Conservation (phyloP, 345 rosid genomes). For the Bretschneidera sinensis region DNA sequence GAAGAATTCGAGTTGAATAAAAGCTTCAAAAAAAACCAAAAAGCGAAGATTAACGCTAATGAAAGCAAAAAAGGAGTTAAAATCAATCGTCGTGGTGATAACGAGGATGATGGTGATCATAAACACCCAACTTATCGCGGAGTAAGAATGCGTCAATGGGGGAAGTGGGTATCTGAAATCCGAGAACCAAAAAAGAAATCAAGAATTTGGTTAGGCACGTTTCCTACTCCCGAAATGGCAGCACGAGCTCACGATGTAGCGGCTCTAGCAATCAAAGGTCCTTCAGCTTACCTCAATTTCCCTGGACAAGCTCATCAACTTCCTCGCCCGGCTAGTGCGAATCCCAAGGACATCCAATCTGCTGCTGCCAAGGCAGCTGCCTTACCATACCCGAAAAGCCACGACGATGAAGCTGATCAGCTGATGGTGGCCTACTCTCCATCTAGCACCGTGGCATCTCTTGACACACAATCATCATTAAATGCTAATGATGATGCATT, state of each 20-base stretch:
- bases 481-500: slow-evolving; percentile 50
- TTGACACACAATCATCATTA: slow-evolving; percentile 28
- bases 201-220: slow-evolving; percentile 92
- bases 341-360: slow-evolving; percentile 85
- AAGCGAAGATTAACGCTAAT: background rate
- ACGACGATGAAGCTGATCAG: slow-evolving; percentile 8
- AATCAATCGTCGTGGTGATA: slow-evolving; percentile 1
- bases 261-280: slow-evolving; percentile 71
- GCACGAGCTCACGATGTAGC: slow-evolving; percentile 97
- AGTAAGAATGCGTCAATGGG: slow-evolving; percentile 92
- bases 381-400: slow-evolving; percentile 14
- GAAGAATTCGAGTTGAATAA: slow-evolving; percentile 4
- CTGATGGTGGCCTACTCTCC: slow-evolving; percentile 28
- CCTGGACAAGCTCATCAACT: slow-evolving; percentile 57
- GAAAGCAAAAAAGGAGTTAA: slow-evolving; percentile 13
- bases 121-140: slow-evolving; percentile 61
- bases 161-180: slow-evolving; percentile 93
- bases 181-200: slow-evolving; percentile 89
- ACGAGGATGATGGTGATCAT: slow-evolving; percentile 13
- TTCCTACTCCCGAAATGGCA: slow-evolving; percentile 88
- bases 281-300: slow-evolving; percentile 71
- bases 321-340: slow-evolving; percentile 57
- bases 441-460: slow-evolving; percentile 23
- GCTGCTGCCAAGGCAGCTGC: slow-evolving; percentile 80
- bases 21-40: slow-evolving; percentile 6